phyloP scores from a whole-genome alignment of 2,329 filamentous ascomycete species.

The Calonectria ilicicola region DNA sequence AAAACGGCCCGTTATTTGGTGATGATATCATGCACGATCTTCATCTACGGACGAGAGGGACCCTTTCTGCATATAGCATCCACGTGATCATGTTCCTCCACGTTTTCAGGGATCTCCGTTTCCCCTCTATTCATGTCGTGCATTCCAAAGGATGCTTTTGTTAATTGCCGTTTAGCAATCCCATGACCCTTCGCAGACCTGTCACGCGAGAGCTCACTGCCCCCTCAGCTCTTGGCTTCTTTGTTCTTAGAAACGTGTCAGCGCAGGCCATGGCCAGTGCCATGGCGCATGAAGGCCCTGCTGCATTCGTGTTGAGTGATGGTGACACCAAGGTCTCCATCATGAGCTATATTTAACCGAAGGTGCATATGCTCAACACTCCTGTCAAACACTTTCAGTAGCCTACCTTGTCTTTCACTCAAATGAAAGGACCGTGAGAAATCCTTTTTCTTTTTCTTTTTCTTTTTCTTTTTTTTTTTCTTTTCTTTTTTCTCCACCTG shows the following conservation, averaged over 20 bases:
- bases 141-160: not conserved
- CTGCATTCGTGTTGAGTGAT: not conserved
- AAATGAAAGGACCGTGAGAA: no score
- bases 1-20: not conserved
- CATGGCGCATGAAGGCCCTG: not conserved
- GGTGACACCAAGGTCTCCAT: not conserved
- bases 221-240: not conserved
- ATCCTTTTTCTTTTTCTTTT: no score
- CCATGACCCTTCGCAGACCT: not conserved
- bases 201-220: not conserved
- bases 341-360: not conserved
- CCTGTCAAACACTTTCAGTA: not conserved
- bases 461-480: not conserved
- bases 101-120: not conserved
- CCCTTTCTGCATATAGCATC: not conserved
- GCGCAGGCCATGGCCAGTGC: not conserved
- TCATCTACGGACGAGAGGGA: not conserved
- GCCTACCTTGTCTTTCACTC: not conserved
- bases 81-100: not conserved
- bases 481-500: not conserved
- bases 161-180: not conserved
- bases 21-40: not conserved
- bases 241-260: not conserved
- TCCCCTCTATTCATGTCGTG: not conserved
- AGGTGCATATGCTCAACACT: not conserved